Evolutionary conservation across 805 yeast species (phyloP), one percentile per base, ranked within the genome.

Genomic region (Lipomyces sp.): DNA sequence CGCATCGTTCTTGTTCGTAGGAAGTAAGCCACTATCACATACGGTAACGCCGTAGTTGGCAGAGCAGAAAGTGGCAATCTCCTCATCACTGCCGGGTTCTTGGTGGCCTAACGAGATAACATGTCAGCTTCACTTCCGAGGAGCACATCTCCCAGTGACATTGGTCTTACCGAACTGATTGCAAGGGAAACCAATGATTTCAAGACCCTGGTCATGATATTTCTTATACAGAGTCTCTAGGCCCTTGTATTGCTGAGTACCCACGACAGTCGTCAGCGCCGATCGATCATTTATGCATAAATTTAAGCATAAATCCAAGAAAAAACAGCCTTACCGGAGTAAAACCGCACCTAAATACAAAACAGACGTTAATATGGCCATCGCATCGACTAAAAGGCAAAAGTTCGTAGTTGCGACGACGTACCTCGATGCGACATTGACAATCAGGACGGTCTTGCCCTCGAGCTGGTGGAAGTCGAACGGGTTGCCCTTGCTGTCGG

Each of bases 341-440:
- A 22, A 60, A 60, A 7, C 63, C 63, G 39, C 63, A 60, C 43
- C 60, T 57, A 35, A 14, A 36, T 18, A 21, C 11, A 19, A 13
- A 41, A 24, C 11, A 22, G 19, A 24, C 19, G 31, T 11, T 11
- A 19, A 4, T 14, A 13, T 2, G 29, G 21, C 18, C 3, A 21
- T 6, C 19, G 21, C 18, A 34, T 11, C 16, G 22, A 5, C 34
- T n/a, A 21, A 14, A 14, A 19, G 22, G 19, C 23, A 21, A 22
- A 23, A 26, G 16, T 18, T 7, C 28, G 13, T 13, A n/a, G 31
- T 11, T 21, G 3, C 16, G 21, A 13, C 7, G 19, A 51, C 57
- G 35, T 95, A 86, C 70, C 86, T 83, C 64, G 93, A 83, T 16
- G 96, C 96, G 33, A 87, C 91, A 68, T 88, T 88, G 53, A 89